Base-by-base conservation (phyloP, 768 basidiomycete genomes). In the Tulasnella sp. region DNA sequence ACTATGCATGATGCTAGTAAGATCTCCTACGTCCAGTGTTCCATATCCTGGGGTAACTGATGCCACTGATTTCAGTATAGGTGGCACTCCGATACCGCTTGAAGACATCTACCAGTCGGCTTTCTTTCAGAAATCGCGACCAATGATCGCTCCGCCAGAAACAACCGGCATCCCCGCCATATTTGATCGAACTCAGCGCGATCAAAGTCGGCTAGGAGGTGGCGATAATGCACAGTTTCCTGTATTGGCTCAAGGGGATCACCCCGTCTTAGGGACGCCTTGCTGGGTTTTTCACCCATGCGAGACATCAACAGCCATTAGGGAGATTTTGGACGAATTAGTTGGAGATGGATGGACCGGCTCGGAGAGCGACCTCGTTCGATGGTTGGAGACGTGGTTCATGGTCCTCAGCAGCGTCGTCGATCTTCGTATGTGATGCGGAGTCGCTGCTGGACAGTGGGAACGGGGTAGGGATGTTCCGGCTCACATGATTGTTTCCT, bases 221-320 rank as follows among this genome's bases (percentile, higher is more conserved):
- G 70, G 71, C 76, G 40, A 67, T 67, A 67, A 67, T 67, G 79
- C 80, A 6, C 78, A 89, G 6, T 92, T 95, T 81, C 93, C 95
- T 13, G 83, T 96, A 29, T 84, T 97, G 13, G 93, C 94, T 16
- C 93, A 94, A 81, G 93, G 93, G 11, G 95, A 97, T 78, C 95
- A 96, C 81, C 95, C 94, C 0, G 89, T 87, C 6, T 86, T 92
- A 40, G 91, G 90, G 29, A 89, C 85, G 2, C 90, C 91, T 11
- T 91, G 89, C 77, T 97, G 94, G 94, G 94, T 91, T 82, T 85
- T 97, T 51, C 95, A 97, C 83, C 95, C 95, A 13, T 97, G 95
- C 83, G 90, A 93, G 83, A 92, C 91, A 4, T 87, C 87, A 13
- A 84, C 83, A 44, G 89, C 90, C 0, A 89, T 97, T 1, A 85